phyloP scores from a whole-genome alignment of 176 grass and related monocot genomes.

The Tuctoria greenei region DNA sequence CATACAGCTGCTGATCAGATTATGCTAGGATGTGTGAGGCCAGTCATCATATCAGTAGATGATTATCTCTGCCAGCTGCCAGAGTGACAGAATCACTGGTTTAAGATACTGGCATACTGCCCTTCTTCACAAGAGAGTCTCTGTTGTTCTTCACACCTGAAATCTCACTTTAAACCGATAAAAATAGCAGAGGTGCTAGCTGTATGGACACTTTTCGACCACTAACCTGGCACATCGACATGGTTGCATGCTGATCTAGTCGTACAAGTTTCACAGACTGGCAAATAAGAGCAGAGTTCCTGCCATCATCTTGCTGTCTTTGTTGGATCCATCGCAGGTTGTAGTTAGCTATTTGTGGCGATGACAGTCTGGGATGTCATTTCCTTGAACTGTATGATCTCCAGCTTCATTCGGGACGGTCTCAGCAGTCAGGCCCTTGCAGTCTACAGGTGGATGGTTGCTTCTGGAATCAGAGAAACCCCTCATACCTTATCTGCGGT shows the following conservation, averaged over 20 bases:
- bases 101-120: not conserved
- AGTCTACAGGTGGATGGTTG: slow-evolving; percentile 35
- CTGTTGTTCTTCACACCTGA: not conserved
- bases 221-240: not conserved
- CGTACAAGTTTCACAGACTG: not conserved
- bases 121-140: not conserved
- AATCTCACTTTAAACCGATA: not conserved
- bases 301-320: not conserved
- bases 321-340: not conserved
- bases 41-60: not conserved
- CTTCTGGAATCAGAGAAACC: slow-evolving; percentile 28
- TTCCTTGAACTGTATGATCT: slow-evolving; percentile 36
- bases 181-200: not conserved
- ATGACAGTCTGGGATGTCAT: slow-evolving; percentile 21
- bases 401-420: slow-evolving; percentile 12
- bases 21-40: not conserved
- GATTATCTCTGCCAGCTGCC: not conserved
- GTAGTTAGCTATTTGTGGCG: not conserved
- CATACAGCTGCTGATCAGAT: not conserved
- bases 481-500: slow-evolving; percentile 32
- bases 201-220: not conserved
- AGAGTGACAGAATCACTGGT: not conserved
- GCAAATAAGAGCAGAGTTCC: not conserved
- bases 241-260: not conserved
- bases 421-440: not conserved